Evolutionary conservation across 2,329 filamentous ascomycete species (phyloP).

Genomic region (Penicillium sp.): DNA sequence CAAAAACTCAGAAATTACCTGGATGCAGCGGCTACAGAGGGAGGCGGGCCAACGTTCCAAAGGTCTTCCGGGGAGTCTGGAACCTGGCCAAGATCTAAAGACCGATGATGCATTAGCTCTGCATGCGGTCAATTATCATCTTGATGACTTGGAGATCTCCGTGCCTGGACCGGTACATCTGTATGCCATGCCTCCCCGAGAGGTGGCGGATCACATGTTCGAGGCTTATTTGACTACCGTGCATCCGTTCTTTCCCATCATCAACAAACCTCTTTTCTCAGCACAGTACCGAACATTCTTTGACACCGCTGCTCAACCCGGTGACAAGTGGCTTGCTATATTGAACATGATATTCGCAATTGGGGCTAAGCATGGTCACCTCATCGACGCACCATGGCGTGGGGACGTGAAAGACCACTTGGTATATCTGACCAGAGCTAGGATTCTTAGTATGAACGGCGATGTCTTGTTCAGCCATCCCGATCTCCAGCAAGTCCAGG

Average conservation of each 20-base stretch:
- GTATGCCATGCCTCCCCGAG: constrained; percentile 43
- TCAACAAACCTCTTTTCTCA: constrained; percentile 41
- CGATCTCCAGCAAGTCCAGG: constrained; percentile 48
- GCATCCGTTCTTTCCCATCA: constrained; percentile 47
- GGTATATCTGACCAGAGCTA: constrained; percentile 44
- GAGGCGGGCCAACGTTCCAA: constrained; percentile 37
- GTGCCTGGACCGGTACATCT: constrained; percentile 41
- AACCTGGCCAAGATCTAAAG: constrained; percentile 24
- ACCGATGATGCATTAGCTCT: constrained; percentile 34
- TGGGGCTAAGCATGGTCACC: constrained; percentile 43
- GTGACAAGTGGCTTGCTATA: constrained; percentile 45
- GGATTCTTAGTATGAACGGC: constrained; percentile 43
- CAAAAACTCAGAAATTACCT: constrained; percentile 48
- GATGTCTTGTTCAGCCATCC: constrained; percentile 45
- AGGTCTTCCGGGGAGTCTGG: constrained; percentile 28
- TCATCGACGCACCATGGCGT: constrained; percentile 43
- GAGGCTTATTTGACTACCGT: constrained; percentile 43
- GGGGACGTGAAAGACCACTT: constrained; percentile 45
- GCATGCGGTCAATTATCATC: constrained; percentile 40
- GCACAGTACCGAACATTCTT: constrained; percentile 43
- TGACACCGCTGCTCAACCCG: constrained; percentile 33
- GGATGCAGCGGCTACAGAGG: constrained; percentile 44
- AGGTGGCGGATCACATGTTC: constrained; percentile 43
- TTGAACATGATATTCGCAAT: constrained; percentile 50
- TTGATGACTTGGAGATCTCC: constrained; percentile 46